These are phyloP conservation scores for Entomortierella chlamydospora DNA, from an alignment of 192 early-diverging fungal species.

Conservation along the genomic window DNA sequence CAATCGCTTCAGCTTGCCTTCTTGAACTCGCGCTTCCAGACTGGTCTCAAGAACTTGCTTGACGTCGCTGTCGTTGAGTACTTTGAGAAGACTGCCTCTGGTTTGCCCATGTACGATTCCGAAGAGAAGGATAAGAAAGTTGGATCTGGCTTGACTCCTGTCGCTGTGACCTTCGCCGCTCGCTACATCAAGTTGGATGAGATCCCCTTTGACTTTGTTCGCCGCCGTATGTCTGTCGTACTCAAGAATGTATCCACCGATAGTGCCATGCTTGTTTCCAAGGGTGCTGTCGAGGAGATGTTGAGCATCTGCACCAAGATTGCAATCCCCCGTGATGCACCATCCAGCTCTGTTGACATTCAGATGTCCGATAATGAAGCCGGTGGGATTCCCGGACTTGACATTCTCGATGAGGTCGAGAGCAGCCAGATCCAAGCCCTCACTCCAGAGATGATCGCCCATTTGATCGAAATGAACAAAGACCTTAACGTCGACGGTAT, in stretches of 20 bases:
- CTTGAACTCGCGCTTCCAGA: conserved; percentile 61
- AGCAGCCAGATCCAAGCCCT: conserved; percentile 9
- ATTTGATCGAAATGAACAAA: conserved; percentile 35
- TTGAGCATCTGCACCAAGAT: conserved; percentile 54
- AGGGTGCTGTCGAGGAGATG: conserved; percentile 64
- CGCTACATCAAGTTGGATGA: conserved; percentile 56
- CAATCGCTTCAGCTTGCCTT: conserved; percentile 51
- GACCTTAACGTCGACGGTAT: conserved; percentile 54
- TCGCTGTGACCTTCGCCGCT: conserved; percentile 20
- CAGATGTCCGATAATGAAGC: not conserved
- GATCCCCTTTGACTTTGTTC: conserved; percentile 66
- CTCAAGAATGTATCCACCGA: conserved; percentile 26
- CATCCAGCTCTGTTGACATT: conserved; percentile 11
- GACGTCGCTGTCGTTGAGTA: conserved; percentile 59
- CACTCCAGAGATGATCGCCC: conserved; percentile 29
- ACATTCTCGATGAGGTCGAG: conserved; percentile 1
- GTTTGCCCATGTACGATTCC: conserved; percentile 21
- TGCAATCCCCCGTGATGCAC: conserved; percentile 19
- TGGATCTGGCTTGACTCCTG: conserved; percentile 4
- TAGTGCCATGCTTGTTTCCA: conserved; percentile 46
- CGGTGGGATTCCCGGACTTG: not conserved
- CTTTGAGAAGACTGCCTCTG: conserved; percentile 43
- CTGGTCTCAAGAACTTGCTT: conserved; percentile 60
- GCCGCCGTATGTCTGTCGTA: conserved; percentile 63
- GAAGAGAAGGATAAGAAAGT: conserved; percentile 1